A percentile compares a stretch with the other conserved stretches of the same genome.
phyloP scores from a whole-genome alignment of 352 stramenopile species.

The Pythium rishiriense region DNA sequence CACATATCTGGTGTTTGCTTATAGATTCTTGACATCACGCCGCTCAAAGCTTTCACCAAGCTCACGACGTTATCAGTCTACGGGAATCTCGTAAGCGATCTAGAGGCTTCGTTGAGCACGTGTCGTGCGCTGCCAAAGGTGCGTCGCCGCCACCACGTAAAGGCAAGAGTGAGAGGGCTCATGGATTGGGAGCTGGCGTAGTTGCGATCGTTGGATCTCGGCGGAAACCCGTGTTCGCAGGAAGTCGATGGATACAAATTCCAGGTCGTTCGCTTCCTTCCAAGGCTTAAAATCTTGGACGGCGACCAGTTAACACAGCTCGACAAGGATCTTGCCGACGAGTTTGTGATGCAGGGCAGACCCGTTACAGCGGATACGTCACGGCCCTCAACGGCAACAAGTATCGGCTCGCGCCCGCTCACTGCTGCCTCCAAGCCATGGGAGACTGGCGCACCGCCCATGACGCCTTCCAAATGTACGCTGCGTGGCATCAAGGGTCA shows the following conservation, averaged over 20 bases:
- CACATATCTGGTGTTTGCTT: background rate
- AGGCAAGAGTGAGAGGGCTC: background rate
- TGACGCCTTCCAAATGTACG: conserved; percentile 20
- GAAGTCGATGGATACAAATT: conserved; percentile 77
- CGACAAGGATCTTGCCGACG: conserved; percentile 74
- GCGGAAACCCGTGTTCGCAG: conserved; percentile 70
- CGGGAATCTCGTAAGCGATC: conserved; percentile 33
- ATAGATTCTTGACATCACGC: conserved; percentile 30
- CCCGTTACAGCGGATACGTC: background rate
- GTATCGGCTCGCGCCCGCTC: conserved; percentile 15
- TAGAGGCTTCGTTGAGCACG: conserved; percentile 28
- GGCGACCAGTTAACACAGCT: conserved; percentile 71
- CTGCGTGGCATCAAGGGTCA: background rate
- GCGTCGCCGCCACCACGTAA: background rate
- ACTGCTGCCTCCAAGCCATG: conserved; percentile 19
- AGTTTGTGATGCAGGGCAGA: conserved; percentile 40
- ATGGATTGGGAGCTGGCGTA: conserved; percentile 16
- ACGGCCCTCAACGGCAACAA: conserved; percentile 19
- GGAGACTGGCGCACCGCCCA: conserved; percentile 15
- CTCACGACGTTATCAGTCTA: conserved; percentile 36
- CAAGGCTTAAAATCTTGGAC: conserved; percentile 69
- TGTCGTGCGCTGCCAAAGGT: conserved; percentile 35
- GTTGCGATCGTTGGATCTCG: conserved; percentile 70
- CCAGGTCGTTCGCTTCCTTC: conserved; percentile 53
- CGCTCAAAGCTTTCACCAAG: conserved; percentile 30